phyloP scores from a whole-genome alignment of 2,329 filamentous ascomycete genomes.

The Trichoderma hamatum region DNA sequence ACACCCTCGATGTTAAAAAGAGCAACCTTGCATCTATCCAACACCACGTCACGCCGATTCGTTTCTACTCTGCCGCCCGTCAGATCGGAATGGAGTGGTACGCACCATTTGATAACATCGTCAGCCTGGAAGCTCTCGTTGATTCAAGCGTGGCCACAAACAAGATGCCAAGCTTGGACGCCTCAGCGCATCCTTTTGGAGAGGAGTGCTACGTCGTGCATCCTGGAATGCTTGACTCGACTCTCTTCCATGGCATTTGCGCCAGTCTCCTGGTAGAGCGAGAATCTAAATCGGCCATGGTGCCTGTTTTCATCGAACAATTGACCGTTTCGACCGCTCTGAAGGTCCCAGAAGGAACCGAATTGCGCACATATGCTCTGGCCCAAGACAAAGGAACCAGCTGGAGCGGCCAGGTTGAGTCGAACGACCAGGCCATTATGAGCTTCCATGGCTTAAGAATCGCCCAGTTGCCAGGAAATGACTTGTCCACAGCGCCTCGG shows the following conservation, averaged over 20 bases:
- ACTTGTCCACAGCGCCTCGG: background rate
- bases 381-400: background rate
- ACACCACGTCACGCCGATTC: constrained; percentile 12
- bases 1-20: background rate
- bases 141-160: constrained; percentile 19
- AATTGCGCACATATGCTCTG: background rate
- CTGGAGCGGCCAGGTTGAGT: constrained; percentile 5
- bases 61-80: constrained; percentile 28
- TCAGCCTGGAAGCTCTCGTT: constrained; percentile 20
- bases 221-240: constrained; percentile 4
- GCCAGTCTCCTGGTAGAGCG: constrained; percentile 22
- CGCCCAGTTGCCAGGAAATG: constrained; percentile 23
- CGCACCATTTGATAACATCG: constrained; percentile 29
- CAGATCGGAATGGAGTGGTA: constrained; percentile 29
- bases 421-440: background rate
- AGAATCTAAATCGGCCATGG: constrained; percentile 21
- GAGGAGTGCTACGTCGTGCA: constrained; percentile 18
- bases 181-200: background rate
- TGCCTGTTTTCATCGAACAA: constrained; percentile 28
- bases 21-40: constrained; percentile 14
- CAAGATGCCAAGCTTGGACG: background rate
- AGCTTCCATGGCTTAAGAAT: constrained; percentile 22
- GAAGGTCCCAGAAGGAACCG: background rate
- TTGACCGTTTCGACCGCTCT: constrained; percentile 11
- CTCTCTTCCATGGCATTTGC: constrained; percentile 8